These are phyloP conservation scores for Arachis monticola DNA, from an alignment of 331 rosid species.

Conservation along the genomic window DNA sequence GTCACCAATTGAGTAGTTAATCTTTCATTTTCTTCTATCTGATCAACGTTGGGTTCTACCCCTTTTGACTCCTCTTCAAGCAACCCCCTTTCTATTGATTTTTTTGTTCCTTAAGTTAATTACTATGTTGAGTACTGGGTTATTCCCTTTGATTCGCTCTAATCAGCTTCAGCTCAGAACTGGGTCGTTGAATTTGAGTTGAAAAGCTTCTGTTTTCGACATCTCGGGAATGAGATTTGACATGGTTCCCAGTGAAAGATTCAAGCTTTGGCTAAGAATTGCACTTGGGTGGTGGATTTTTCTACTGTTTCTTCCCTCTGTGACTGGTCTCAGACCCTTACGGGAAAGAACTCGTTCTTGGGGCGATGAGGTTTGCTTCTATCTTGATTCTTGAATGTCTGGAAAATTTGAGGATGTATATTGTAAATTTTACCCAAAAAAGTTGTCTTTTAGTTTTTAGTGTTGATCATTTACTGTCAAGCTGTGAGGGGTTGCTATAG, in stretches of 20 bases:
- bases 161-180: conserved; percentile 43
- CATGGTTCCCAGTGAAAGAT: conserved; percentile 52
- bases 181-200: conserved; percentile 47
- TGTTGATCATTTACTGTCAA: conserved; percentile 8
- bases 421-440: conserved; percentile 14
- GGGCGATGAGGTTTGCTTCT: conserved; percentile 92
- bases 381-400: neutral
- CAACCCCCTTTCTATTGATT: neutral
- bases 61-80: neutral
- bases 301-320: conserved; percentile 62
- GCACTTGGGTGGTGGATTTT: conserved; percentile 52
- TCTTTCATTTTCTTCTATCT: conserved; percentile 4
- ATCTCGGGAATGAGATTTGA: conserved; percentile 47
- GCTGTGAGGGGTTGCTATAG: neutral
- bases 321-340: conserved; percentile 81
- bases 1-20: neutral
- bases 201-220: conserved; percentile 38
- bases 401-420: conserved; percentile 3
- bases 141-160: conserved; percentile 39
- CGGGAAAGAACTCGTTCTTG: conserved; percentile 87
- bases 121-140: conserved; percentile 54
- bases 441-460: neutral
- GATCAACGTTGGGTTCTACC: neutral
- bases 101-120: conserved; percentile 44
- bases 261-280: conserved; percentile 46